Evolutionary conservation across 164 flowering plant genomes (phyloP).

Genomic region (Umbilicus rupestris): DNA sequence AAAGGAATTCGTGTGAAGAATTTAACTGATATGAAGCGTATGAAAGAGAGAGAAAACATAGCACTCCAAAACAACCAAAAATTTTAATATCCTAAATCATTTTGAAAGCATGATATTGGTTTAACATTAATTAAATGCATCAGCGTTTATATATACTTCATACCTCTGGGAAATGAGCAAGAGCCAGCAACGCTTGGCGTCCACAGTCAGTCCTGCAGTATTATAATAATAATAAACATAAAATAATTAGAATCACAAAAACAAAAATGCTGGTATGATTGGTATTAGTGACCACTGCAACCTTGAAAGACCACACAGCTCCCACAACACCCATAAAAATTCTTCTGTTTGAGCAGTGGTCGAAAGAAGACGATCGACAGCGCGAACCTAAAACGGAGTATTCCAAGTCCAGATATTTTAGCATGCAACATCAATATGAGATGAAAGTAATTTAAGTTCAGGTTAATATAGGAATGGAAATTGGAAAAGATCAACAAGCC

Average conservation of each 20-base stretch:
- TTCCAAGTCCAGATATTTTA: background rate
- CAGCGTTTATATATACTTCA: background rate
- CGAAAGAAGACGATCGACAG: conserved; percentile 60
- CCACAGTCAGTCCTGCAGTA: conserved; percentile 86
- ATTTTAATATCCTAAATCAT: background rate
- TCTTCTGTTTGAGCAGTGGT: conserved; percentile 67
- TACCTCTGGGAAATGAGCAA: conserved; percentile 88
- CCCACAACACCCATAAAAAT: conserved; percentile 84
- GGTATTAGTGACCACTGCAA: conserved; percentile 13
- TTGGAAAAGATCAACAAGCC: background rate
- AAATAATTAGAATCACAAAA: background rate
- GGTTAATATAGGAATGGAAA: background rate
- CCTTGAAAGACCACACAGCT: conserved; percentile 86
- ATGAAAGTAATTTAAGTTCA: background rate
- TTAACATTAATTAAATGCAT: background rate
- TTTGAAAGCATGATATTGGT: background rate
- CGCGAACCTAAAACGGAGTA: conserved; percentile 49
- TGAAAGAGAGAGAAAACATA: background rate
- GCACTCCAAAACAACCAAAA: background rate
- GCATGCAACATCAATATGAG: background rate
- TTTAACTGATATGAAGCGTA: background rate
- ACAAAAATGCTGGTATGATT: background rate
- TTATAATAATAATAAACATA: background rate
- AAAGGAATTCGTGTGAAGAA: background rate
- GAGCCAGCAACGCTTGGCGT: conserved; percentile 74